Base-by-base conservation (phyloP, 2,329 filamentous ascomycete species). In the Westerdykella aurantiaca region DNA sequence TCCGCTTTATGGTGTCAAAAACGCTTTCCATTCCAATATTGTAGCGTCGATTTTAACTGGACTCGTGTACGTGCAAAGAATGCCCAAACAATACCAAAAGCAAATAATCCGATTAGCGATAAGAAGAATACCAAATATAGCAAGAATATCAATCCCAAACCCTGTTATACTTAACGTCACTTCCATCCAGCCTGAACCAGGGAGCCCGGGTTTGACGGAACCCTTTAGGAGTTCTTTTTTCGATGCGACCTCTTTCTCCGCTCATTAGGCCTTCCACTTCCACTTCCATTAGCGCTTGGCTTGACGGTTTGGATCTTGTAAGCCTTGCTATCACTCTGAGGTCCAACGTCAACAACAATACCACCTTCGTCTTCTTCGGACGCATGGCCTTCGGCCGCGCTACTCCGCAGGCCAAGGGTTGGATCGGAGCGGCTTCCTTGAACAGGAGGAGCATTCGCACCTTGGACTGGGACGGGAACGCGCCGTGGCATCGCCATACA, bases 401-500 rank as follows among this genome's bases (percentile, higher is more conserved):
- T 44, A 48, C 18, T 47, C 41, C 21, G 48, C 39, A 39, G 40
- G 41, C 18, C 37, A 9, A 56, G 33, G 16, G 42, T 39, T n/a
- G 56, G 47, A 35, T 66, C 63, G 25, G 55, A 55, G 37, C 55
- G 46, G 38, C 53, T 57, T 34, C 46, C 46, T 43, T 50, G 34
- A n/a, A 46, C 40, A 16, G 42, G 38, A 39, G 43, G 38, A 39
- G 43, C 43, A 38, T 43, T 39, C 22, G 50, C 43, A 37, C 51
- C 54, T 41, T 57, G 58, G 10, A 43, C 46, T 4, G 64, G 57
- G 12, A 63, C 58, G 18, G 67, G 66, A n/a, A 67, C 58, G 34
- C 65, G 63, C 23, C 66, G 62, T 21, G 65, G 61, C 44, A 68
- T 54, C 6, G 55, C 45, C 13, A 53, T 56, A 34, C 61, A 62